Evolutionary conservation across 2,329 filamentous ascomycete genomes (phyloP).

Genomic region (Apiospora marii): DNA sequence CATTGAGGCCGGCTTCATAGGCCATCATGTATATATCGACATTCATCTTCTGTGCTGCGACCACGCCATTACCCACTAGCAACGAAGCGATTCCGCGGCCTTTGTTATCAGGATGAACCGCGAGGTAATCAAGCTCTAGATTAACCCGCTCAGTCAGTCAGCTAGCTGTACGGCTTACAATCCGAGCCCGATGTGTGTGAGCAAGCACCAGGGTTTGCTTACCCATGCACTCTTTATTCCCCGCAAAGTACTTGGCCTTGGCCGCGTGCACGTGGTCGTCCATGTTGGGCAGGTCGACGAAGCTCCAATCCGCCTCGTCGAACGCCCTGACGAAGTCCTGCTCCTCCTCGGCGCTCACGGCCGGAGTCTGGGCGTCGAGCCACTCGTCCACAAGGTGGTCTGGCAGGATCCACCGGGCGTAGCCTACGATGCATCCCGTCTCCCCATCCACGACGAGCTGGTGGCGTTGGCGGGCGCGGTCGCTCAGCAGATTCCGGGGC

Average conservation of each 20-base stretch:
- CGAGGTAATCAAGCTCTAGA: conserved; percentile 38
- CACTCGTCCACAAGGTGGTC: conserved; percentile 28
- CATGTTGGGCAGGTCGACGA: conserved; percentile 26
- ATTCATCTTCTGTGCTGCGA: conserved; percentile 34
- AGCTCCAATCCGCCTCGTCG: conserved; percentile 30
- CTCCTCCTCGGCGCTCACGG: conserved; percentile 29
- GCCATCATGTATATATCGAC: conserved; percentile 37
- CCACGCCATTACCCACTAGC: conserved; percentile 33
- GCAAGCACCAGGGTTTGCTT: background rate
- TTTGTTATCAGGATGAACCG: conserved; percentile 35
- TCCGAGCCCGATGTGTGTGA: too few species aligned
- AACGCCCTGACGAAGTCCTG: conserved; percentile 27
- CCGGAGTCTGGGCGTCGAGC: conserved; percentile 32
- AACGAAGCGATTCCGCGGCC: conserved; percentile 34
- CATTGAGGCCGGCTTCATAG: conserved; percentile 29
- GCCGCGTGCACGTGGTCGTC: conserved; percentile 28
- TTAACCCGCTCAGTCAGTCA: background rate
- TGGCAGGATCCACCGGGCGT: conserved; percentile 36
- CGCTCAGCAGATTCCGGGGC: conserved; percentile 31
- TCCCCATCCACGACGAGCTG: conserved; percentile 35
- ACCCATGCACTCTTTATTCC: conserved; percentile 32
- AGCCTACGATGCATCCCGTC: conserved; percentile 35
- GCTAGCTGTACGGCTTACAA: background rate
- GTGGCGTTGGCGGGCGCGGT: conserved; percentile 33
- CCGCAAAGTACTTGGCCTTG: conserved; percentile 26